Evolutionary conservation across 1,284 basidiomycete species (phyloP), one percentile per base, ranked within the genome.

Genomic region (Trichosporon faecale): DNA sequence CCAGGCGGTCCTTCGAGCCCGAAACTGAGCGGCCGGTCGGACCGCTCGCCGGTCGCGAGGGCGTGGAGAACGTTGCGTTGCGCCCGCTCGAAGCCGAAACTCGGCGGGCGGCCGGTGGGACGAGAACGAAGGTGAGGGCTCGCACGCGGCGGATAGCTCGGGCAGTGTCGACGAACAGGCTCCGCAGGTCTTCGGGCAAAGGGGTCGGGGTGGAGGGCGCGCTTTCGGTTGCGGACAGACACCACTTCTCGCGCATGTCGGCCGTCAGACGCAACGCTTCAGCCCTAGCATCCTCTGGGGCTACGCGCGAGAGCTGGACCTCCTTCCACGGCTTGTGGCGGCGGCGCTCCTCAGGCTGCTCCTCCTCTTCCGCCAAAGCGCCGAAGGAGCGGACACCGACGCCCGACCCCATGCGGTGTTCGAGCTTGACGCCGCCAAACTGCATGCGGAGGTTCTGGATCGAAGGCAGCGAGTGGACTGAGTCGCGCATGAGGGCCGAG

Each of bases 371-470:
- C 3, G 67, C 74, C 5, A 76, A 37, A 3, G 65, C 64, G 8
- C 67, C 72, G 4, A 80, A 49, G 0, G 68, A 64, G 44, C 75
- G 75, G 44, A 80, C 71, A 0, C 81, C 81, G 1, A 72, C 76
- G 14, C 81, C 81, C 4, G 73, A 60, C 8, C 80, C 81, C 1
- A 77, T 72, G 14, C 77, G 74, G 68, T 79, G 76, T 69, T 80
- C 77, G 14, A 78, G 69, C 37, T 74, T 65, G 5, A 52, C 67
- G 2, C 77, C 77, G 6, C 74, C 77, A 72, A 83, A 84, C 60
- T 81, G 83, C 4, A 75, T 68, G 65, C 82, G 80, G 4, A 84
- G 76, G 69, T 82, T 78, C 67, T 80, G 78, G 71, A 84, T 84
- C 11, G 80, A 82, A 2, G 82, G 82, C 3, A 84, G 74, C 35